phyloP scores from a whole-genome alignment of 140 eudicot genomes.

The Senecio squalidus region DNA sequence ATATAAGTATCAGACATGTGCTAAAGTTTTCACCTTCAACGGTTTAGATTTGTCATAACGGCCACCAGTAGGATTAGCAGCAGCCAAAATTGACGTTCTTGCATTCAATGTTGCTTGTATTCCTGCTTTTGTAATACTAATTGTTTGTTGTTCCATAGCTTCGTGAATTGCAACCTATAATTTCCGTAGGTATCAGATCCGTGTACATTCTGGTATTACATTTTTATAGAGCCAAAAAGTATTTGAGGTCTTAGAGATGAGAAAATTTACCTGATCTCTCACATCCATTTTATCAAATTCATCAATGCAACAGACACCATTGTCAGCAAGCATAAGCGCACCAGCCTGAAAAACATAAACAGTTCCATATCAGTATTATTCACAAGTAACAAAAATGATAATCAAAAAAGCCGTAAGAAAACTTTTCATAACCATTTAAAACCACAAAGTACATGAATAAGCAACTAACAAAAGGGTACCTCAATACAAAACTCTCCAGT shows the following conservation, averaged over 20 bases:
- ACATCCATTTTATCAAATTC: constrained; percentile 99
- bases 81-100: constrained; percentile 91
- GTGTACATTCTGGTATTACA: constrained; percentile 2
- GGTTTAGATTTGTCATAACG: constrained; percentile 94
- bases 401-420: not conserved
- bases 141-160: constrained; percentile 99
- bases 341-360: constrained; percentile 62
- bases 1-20: not conserved
- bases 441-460: not conserved
- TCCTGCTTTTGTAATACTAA: constrained; percentile 97
- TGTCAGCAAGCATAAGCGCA: constrained; percentile 98
- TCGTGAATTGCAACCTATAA: constrained; percentile 93
- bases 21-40: constrained; percentile 48
- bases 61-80: constrained; percentile 97
- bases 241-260: not conserved
- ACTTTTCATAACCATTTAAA: not conserved
- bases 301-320: constrained; percentile 96
- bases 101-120: constrained; percentile 97
- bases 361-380: not conserved
- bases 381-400: not conserved
- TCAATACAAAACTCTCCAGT: constrained; percentile 99
- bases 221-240: not conserved
- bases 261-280: constrained; percentile 79
- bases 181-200: constrained; percentile 9
- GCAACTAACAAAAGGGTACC: constrained; percentile 40